These are phyloP conservation scores for Corymbia calophylla DNA, from an alignment of 441 rosid genomes.

Conservation along the genomic window DNA sequence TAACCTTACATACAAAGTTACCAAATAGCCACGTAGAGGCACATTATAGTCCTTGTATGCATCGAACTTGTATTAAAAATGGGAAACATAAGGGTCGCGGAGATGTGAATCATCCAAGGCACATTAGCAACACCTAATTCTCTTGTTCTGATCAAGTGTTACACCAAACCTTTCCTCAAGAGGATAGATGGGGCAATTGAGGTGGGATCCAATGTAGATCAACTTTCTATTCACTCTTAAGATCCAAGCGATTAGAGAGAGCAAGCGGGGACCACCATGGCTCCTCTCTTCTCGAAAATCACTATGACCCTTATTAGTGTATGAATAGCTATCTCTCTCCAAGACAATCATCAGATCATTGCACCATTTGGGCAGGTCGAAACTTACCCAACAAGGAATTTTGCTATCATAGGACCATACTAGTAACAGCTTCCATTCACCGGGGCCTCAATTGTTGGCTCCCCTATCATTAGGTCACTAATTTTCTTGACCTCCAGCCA, in stretches of 20 bases:
- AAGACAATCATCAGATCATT: background rate
- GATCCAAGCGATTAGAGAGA: background rate
- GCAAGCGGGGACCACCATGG: background rate
- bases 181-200: background rate
- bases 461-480: background rate
- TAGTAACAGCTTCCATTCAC: background rate
- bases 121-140: background rate
- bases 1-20: background rate
- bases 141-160: background rate
- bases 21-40: background rate
- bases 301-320: slow-evolving; percentile 8
- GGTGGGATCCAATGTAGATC: background rate
- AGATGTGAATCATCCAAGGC: background rate
- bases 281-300: slow-evolving; percentile 15
- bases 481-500: background rate
- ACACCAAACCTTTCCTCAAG: background rate
- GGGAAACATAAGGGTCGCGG: background rate
- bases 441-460: background rate
- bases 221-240: background rate
- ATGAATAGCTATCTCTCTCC: background rate
- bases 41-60: background rate
- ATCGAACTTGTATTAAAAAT: background rate
- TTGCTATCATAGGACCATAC: background rate
- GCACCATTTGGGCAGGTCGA: background rate
- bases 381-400: background rate